phyloP scores from a whole-genome alignment of 1,139 yeast species.

The Zygoascus meyerae region DNA sequence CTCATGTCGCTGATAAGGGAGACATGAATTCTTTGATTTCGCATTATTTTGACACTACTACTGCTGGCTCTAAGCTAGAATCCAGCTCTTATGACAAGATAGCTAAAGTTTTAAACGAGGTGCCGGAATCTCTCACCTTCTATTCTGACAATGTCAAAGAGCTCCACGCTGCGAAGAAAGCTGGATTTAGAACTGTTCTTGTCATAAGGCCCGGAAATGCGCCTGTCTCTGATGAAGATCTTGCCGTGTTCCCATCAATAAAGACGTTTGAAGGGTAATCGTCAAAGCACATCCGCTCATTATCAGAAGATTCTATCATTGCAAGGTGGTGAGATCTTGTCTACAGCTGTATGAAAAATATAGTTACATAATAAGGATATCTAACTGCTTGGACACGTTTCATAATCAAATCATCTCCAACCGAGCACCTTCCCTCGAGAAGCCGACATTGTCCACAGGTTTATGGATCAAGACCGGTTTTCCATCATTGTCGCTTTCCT shows the following conservation, averaged over 20 bases:
- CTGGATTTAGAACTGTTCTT: slow-evolving; percentile 55
- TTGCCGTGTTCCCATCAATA: background rate
- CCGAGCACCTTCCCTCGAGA: too few species aligned
- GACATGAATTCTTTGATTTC: slow-evolving; percentile 51
- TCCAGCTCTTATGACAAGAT: slow-evolving; percentile 55
- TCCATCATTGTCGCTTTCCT: too few species aligned
- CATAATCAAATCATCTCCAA: too few species aligned
- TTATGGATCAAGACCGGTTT: too few species aligned
- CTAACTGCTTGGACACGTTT: too few species aligned
- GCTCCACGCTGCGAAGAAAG: slow-evolving; percentile 58
- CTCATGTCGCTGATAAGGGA: slow-evolving; percentile 35
- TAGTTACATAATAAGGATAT: too few species aligned
- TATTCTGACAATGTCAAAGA: slow-evolving; percentile 56
- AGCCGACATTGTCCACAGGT: too few species aligned
- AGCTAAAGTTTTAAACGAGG: slow-evolving; percentile 36
- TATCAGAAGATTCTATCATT: too few species aligned
- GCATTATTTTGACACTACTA: slow-evolving; percentile 81
- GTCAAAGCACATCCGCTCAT: background rate
- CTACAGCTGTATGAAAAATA: too few species aligned
- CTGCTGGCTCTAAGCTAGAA: slow-evolving; percentile 70
- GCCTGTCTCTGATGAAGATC: slow-evolving; percentile 33
- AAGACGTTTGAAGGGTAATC: background rate
- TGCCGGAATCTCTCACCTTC: slow-evolving; percentile 46
- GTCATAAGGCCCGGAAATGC: slow-evolving; percentile 76
- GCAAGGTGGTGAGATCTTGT: too few species aligned